Percentiles rank a stretch among this genome's conserved stretches.
These are phyloP conservation scores for Fistulina hepatica DNA, from an alignment of 1,284 basidiomycete species.

Conservation along the genomic window DNA sequence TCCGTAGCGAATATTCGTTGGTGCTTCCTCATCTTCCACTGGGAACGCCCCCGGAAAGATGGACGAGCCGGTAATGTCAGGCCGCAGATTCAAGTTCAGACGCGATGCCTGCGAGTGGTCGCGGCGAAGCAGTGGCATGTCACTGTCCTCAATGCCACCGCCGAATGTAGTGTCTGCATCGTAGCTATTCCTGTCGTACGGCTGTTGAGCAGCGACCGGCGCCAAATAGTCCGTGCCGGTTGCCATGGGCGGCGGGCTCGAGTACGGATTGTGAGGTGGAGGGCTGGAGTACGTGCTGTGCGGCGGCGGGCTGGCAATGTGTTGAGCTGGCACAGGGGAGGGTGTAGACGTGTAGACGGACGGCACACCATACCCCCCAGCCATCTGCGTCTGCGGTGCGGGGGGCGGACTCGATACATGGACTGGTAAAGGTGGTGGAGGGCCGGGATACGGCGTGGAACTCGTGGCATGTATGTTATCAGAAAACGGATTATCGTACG, in stretches of 20 bases:
- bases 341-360: too few species aligned
- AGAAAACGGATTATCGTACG: too few species aligned
- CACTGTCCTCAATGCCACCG: constrained; percentile 37
- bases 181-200: constrained; percentile 24
- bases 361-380: too few species aligned
- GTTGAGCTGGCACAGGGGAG: too few species aligned
- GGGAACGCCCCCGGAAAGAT: constrained; percentile 36
- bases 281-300: constrained; percentile 15
- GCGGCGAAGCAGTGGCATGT: constrained; percentile 53
- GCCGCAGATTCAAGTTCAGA: constrained; percentile 6
- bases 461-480: constrained; percentile 27
- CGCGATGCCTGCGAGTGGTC: constrained; percentile 21
- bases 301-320: constrained; percentile 17
- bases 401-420: constrained; percentile 8
- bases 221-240: constrained; percentile 18
- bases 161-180: constrained; percentile 24
- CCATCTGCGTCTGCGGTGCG: too few species aligned
- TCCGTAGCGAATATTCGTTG: constrained; percentile 67
- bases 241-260: constrained; percentile 11
- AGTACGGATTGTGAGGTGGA: constrained; percentile 16
- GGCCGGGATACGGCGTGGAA: too few species aligned
- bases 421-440: constrained; percentile 12
- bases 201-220: constrained; percentile 17
- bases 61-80: constrained; percentile 13
- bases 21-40: constrained; percentile 26